Evolutionary conservation across 257 asterid genomes (phyloP).

Genomic region (Lycium ferocissimum): DNA sequence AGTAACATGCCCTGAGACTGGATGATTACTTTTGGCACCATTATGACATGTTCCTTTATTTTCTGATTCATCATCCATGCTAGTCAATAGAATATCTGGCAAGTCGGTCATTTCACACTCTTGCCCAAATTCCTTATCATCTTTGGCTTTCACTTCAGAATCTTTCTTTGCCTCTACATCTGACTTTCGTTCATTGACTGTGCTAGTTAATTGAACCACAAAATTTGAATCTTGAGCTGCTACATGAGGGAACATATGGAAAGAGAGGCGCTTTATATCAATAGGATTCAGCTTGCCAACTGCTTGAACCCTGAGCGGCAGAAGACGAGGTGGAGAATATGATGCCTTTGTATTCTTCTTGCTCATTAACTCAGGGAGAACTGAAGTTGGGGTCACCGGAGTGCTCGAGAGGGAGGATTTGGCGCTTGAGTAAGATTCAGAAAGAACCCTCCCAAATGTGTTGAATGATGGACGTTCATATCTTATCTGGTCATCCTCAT

Average conservation of each 20-base stretch:
- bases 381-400: conserved; percentile 92
- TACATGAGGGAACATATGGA: conserved; percentile 69
- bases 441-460: conserved; percentile 57
- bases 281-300: conserved; percentile 79
- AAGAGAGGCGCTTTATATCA: conserved; percentile 77
- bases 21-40: neutral
- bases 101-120: conserved; percentile 46
- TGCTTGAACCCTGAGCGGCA: conserved; percentile 69
- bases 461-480: conserved; percentile 49
- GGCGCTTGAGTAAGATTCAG: conserved; percentile 49
- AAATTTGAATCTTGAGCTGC: conserved; percentile 51
- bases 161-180: conserved; percentile 30
- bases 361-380: conserved; percentile 56
- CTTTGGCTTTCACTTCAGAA: conserved; percentile 37
- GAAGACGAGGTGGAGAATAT: conserved; percentile 61
- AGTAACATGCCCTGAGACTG: conserved; percentile 32
- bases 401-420: conserved; percentile 52
- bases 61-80: conserved; percentile 33
- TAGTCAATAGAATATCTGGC: conserved; percentile 30
- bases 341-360: conserved; percentile 43
- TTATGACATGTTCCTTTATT: conserved; percentile 32
- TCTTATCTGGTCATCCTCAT: conserved; percentile 58
- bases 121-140: conserved; percentile 32
- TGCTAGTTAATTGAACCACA: conserved; percentile 38
- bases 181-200: conserved; percentile 32